Evolutionary conservation across 164 flowering plant species (phyloP), one percentile per base, ranked within the genome.

Genomic region (Magnolia officinalis): DNA sequence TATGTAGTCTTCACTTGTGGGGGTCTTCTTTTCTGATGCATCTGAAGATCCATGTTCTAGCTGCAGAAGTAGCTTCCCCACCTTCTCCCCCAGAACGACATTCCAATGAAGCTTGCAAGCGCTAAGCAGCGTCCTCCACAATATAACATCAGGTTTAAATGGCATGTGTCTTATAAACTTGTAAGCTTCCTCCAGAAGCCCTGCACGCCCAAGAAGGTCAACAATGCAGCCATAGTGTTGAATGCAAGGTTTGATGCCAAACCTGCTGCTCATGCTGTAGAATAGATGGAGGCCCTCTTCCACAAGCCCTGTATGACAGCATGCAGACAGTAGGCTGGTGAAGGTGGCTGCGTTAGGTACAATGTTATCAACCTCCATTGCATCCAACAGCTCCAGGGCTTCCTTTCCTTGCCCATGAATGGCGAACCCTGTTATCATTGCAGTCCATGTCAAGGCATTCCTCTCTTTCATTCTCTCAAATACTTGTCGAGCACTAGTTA

Each of bases 151-250:
- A 5, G 86, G 83, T 49, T 82, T 29, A 16, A 76, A 18, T 8
- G 85, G 82, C 86, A 86, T 86, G 18, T 67, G 65, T 64, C 58
- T 50, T 71, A 90, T 80, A 45, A 87, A 86, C 31, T 84, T 78
- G 69, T 85, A 81, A 4, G 90, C 89, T 78, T 87, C 89, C 61
- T 85, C 68, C 70, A 90, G 61, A 5, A 58, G 82, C 23, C 91
- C 93, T 0, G 84, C 88, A 23, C 87, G 84, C 14, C 94, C 92
- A 26, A 90, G 89, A 31, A 92, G 89, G 58, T 90, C 89, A 14
- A 89, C 90, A 18, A 92, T 79, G 80, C 92, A 89, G 14, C 94
- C 90, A 71, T 87, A 92, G 63, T 92, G 92, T 67, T 85, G 85
- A 13, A 87, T 80, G 11, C 23, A 64, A 37, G 93, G 91, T 24